Evolutionary conservation across 371 early-diverging fungal species (phyloP).

Genomic region (Vittaforma corneae): DNA sequence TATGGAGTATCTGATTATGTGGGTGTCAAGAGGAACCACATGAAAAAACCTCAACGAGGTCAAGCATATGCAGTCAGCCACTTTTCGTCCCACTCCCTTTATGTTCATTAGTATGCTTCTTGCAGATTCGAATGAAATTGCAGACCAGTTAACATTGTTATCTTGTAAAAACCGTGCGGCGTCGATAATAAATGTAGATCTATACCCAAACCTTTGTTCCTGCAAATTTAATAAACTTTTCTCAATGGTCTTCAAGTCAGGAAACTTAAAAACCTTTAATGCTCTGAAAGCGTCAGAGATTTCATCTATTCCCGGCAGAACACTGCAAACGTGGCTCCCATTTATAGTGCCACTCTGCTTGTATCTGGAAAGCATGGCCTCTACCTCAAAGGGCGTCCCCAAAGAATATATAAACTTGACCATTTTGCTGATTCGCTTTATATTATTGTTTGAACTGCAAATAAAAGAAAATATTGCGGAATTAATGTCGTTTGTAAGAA

Average conservation of each 20-base stretch:
- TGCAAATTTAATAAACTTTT: conserved; percentile 60
- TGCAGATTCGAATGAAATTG: neutral
- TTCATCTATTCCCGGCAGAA: too few relatives aligned
- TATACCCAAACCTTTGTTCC: conserved; percentile 76
- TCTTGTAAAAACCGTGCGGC: conserved; percentile 59
- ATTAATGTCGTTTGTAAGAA: conserved; percentile 66
- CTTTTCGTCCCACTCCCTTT: conserved; percentile 70
- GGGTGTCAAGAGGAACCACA: conserved; percentile 85
- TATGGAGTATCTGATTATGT: conserved; percentile 61
- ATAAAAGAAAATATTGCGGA: conserved; percentile 81
- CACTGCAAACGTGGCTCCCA: too few relatives aligned
- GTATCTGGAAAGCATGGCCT: neutral
- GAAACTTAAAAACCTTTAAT: neutral
- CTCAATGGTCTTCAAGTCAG: neutral
- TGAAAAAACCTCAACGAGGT: conserved; percentile 68
- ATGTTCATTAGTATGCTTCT: conserved; percentile 25
- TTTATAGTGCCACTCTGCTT: too few relatives aligned
- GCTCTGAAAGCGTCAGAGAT: too few relatives aligned
- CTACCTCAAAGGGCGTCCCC: conserved; percentile 1
- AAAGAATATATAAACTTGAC: conserved; percentile 59
- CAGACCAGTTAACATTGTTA: neutral
- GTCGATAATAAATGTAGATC: conserved; percentile 72
- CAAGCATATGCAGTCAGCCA: conserved; percentile 79
- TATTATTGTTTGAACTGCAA: conserved; percentile 85
- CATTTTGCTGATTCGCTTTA: conserved; percentile 76